Evolutionary conservation across 139 green algal genomes (phyloP).

Genomic region (Gonium pectorale): DNA sequence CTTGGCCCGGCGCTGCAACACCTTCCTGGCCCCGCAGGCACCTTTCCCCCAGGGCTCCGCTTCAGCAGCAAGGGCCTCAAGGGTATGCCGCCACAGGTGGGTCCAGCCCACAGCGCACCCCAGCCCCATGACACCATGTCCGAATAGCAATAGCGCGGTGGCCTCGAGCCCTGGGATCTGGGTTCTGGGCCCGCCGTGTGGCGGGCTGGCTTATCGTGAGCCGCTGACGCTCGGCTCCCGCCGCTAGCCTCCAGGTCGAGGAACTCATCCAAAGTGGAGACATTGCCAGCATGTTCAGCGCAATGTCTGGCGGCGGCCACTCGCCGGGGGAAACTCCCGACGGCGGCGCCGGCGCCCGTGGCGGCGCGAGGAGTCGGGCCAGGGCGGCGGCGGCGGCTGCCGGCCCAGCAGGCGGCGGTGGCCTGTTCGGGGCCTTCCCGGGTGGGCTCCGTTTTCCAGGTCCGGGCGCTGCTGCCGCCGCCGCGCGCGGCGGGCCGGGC

Average conservation of each 20-base stretch:
- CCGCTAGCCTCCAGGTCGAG: slow-evolving; percentile 28
- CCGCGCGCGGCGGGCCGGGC: not conserved
- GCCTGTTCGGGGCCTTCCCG: not conserved
- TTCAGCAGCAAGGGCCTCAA: slow-evolving; percentile 59
- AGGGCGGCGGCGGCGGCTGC: not conserved
- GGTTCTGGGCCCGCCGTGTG: no score
- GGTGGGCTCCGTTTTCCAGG: not conserved
- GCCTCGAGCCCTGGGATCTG: no score
- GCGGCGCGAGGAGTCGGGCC: not conserved
- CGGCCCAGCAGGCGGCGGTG: no score
- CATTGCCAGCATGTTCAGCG: slow-evolving; percentile 5
- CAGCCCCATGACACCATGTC: no score
- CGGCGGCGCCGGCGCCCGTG: not conserved
- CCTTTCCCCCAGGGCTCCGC: slow-evolving; percentile 63
- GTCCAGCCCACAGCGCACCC: no score
- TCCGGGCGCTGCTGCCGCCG: not conserved
- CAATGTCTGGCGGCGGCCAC: no score
- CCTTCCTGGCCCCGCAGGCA: slow-evolving; percentile 39
- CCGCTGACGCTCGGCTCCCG: no score
- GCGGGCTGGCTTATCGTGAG: no score
- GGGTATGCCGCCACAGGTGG: slow-evolving; percentile 52
- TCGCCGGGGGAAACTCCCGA: no score
- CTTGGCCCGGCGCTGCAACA: no score
- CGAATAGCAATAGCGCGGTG: no score
- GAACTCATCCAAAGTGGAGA: slow-evolving; percentile 28